Conservation (phyloP, 208 protist species). For the Leishmania major region DNA sequence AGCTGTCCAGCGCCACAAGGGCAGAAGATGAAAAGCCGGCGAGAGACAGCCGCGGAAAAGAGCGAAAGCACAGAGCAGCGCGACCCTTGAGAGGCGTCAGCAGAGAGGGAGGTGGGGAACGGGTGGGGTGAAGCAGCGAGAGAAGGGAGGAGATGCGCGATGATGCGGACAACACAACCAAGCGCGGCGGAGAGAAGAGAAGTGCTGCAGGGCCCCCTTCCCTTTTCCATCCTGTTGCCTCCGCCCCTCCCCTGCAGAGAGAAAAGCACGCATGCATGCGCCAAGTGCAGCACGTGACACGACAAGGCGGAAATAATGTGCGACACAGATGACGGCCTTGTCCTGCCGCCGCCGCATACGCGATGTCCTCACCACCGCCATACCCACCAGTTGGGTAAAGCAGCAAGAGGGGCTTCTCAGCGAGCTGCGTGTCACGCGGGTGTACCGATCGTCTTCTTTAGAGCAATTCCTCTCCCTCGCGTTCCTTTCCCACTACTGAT, state of each 20-base stretch:
- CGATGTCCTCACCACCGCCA: not conserved
- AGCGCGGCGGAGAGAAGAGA: not conserved
- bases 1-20: not conserved
- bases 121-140: not conserved
- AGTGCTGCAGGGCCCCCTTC: not conserved
- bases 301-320: not conserved
- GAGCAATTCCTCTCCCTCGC: not conserved
- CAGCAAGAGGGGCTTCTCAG: not conserved
- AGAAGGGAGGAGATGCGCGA: not conserved
- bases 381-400: not conserved
- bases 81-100: not conserved
- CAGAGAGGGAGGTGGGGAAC: not conserved
- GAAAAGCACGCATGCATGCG: not conserved
- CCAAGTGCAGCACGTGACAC: not conserved
- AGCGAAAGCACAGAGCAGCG: constrained; percentile 8
- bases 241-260: not conserved
- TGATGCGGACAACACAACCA: not conserved
- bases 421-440: not conserved
- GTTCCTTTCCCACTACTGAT: too few species aligned
- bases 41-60: constrained; percentile 2
- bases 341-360: not conserved
- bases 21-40: not conserved
- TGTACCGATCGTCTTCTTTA: not conserved
- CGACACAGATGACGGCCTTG: not conserved
- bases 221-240: not conserved